Conservation (phyloP, 331 rosid species). For the Acacia pycnantha region DNA sequence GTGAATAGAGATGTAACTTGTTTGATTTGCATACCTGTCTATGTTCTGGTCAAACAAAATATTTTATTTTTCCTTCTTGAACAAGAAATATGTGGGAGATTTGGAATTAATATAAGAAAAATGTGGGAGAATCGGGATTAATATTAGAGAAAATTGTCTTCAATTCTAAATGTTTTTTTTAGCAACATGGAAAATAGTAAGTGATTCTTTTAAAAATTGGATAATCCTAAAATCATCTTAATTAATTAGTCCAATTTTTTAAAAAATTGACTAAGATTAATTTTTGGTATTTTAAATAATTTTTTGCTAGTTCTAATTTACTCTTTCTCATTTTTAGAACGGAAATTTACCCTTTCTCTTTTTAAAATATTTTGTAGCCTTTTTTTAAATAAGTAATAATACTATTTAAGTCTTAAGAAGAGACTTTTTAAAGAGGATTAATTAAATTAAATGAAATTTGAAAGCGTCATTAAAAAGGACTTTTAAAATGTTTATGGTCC, state of each 20-base stretch:
- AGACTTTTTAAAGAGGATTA: not conserved
- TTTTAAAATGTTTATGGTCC: constrained; percentile 15
- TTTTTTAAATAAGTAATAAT: too few relatives aligned
- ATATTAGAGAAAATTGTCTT: not conserved
- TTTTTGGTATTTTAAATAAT: not conserved
- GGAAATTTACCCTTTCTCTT: not conserved
- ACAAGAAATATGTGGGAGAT: constrained; percentile 28
- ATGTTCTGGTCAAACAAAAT: not conserved
- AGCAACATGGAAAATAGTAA: not conserved
- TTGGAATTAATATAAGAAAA: constrained; percentile 37
- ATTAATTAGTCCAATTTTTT: not conserved
- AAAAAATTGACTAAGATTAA: not conserved
- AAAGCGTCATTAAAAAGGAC: not conserved
- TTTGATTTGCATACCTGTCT: not conserved
- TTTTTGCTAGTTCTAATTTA: not conserved
- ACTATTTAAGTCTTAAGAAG: not conserved
- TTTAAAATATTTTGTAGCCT: not conserved
- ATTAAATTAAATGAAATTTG: not conserved
- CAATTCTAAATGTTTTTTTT: not conserved
- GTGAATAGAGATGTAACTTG: not conserved
- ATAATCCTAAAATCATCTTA: not conserved
- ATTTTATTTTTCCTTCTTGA: constrained; percentile 17
- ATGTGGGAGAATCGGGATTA: too few relatives aligned
- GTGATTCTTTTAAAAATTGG: not conserved
- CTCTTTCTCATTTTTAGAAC: not conserved